phyloP scores from a whole-genome alignment of 106 monocot genomes.

The Xerophyta viscosa region DNA sequence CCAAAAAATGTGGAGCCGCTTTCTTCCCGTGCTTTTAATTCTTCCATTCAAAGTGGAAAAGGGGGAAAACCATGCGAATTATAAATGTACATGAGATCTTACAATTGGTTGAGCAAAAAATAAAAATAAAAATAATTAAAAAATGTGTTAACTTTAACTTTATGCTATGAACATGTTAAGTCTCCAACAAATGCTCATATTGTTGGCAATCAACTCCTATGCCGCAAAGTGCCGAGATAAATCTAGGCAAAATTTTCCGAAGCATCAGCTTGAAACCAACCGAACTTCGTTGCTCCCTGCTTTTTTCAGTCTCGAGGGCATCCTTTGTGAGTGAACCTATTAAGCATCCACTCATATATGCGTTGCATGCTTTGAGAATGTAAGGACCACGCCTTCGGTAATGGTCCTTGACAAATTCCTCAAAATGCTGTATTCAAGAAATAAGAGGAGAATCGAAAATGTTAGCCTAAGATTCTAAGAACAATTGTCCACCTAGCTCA shows the following conservation, averaged over 20 bases:
- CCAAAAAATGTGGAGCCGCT: no score
- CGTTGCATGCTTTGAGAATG: slow-evolving; percentile 73
- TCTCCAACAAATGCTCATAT: slow-evolving; percentile 26
- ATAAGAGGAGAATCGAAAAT: background rate
- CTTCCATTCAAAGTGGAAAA: no score
- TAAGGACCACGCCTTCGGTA: slow-evolving; percentile 42
- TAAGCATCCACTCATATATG: slow-evolving; percentile 46
- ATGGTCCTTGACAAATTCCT: slow-evolving; percentile 54
- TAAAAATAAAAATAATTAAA: no score
- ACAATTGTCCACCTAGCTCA: no score
- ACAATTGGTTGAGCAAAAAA: no score
- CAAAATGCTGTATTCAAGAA: slow-evolving; percentile 55
- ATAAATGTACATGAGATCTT: no score
- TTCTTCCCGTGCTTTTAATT: no score
- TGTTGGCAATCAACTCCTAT: slow-evolving; percentile 40
- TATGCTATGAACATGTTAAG: background rate
- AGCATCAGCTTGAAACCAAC: slow-evolving; percentile 73
- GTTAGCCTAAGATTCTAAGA: no score
- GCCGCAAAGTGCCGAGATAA: slow-evolving; percentile 32
- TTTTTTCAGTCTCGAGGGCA: slow-evolving; percentile 38
- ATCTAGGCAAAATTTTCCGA: slow-evolving; percentile 52
- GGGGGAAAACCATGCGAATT: no score
- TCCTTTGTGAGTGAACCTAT: slow-evolving; percentile 61
- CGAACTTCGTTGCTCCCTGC: slow-evolving; percentile 38
- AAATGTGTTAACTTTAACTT: no score